These are phyloP conservation scores for Scorias spongiosa DNA, from an alignment of 2,329 filamentous ascomycete genomes.

Conservation along the genomic window DNA sequence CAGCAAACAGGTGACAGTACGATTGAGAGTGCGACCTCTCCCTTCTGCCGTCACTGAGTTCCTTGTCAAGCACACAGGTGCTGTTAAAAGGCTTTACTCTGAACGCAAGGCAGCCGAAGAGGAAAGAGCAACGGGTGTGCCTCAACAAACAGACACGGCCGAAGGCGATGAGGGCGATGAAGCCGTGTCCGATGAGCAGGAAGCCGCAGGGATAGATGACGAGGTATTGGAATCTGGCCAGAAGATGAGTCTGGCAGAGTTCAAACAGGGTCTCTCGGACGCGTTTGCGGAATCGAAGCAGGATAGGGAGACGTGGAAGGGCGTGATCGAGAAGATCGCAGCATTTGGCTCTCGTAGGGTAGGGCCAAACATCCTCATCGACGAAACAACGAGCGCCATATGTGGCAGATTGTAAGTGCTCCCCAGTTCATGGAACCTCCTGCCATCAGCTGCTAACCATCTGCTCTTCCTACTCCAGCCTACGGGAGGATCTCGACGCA, in stretches of 20 bases:
- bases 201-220: conserved; percentile 33
- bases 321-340: conserved; percentile 64
- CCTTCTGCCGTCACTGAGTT: conserved; percentile 71
- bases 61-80: conserved; percentile 60
- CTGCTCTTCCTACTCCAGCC: conserved; percentile 4
- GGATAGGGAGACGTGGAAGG: conserved; percentile 61
- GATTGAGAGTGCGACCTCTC: conserved; percentile 62
- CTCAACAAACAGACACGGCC: conserved; percentile 23
- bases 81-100: conserved; percentile 65
- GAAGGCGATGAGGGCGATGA: conserved; percentile 25
- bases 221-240: conserved; percentile 39
- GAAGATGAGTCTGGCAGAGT: conserved; percentile 55
- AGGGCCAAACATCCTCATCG: conserved; percentile 80
- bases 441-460: conserved; percentile 5
- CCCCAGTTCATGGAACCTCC: not conserved
- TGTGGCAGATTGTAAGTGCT: conserved; percentile 54
- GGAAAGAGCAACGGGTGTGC: conserved; percentile 6
- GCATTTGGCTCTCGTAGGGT: conserved; percentile 76
- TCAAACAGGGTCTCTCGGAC: conserved; percentile 55
- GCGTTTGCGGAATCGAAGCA: conserved; percentile 58
- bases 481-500: conserved; percentile 13
- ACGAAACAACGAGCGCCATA: conserved; percentile 57
- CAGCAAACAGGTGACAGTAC: conserved; percentile 72
- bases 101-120: conserved; percentile 44
- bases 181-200: conserved; percentile 19